Evolutionary conservation across 129 eudicot species (phyloP).

Genomic region (Erigeron canadensis): DNA sequence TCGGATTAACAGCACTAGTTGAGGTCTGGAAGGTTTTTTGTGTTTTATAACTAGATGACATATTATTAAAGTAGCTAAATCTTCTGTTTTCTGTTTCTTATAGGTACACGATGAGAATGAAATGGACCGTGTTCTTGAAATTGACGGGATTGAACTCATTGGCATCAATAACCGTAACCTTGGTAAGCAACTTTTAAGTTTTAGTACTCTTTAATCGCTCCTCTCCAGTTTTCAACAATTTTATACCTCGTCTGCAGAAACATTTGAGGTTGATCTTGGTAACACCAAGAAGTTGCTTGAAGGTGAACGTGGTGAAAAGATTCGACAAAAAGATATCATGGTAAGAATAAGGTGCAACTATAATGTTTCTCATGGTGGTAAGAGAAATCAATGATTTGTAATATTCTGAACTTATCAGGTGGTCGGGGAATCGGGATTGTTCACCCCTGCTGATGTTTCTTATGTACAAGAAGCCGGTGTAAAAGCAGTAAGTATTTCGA

Average conservation of each 20-base stretch:
- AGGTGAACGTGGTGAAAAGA: constrained; percentile 76
- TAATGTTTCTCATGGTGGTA: constrained; percentile 7
- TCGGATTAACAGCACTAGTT: constrained; percentile 79
- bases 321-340: constrained; percentile 61
- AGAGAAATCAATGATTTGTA: background rate
- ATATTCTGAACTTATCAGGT: constrained; percentile 49
- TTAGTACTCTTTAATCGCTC: background rate
- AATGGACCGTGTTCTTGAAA: constrained; percentile 86
- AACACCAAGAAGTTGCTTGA: constrained; percentile 87
- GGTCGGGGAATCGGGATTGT: constrained; percentile 97
- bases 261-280: constrained; percentile 77
- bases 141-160: constrained; percentile 79
- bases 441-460: constrained; percentile 91
- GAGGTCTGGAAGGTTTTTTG: constrained; percentile 49
- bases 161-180: constrained; percentile 95
- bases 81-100: background rate
- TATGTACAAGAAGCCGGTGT: constrained; percentile 96
- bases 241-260: constrained; percentile 44
- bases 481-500: constrained; percentile 65
- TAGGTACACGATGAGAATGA: constrained; percentile 96
- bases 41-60: background rate
- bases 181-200: constrained; percentile 45
- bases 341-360: constrained; percentile 39
- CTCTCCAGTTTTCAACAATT: constrained; percentile 1
- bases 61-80: background rate